Percentiles rank a stretch among this genome's conserved stretches.
Conservation (phyloP, 345 rosid genomes). For the Eucalyptus regnans region DNA sequence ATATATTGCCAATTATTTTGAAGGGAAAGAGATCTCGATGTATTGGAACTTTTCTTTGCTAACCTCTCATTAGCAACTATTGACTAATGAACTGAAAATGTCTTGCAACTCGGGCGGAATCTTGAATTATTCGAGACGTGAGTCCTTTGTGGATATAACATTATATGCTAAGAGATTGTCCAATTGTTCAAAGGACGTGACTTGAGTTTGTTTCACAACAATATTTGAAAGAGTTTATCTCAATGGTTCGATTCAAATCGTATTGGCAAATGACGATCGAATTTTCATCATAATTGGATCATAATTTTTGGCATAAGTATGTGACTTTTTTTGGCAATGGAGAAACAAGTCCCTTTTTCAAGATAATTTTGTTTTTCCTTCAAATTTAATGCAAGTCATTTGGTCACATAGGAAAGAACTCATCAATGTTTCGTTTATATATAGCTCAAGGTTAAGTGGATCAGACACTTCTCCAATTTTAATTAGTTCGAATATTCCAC, state of each 20-base stretch:
- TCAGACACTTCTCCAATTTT: background rate
- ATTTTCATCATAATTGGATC: background rate
- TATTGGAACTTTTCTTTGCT: background rate
- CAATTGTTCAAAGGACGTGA: background rate
- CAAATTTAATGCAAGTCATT: background rate
- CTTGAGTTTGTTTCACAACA: background rate
- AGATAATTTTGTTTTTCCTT: background rate
- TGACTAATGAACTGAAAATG: background rate
- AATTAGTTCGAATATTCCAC: background rate
- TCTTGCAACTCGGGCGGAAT: background rate
- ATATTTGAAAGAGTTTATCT: background rate
- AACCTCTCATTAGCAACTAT: background rate
- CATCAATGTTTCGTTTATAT: background rate
- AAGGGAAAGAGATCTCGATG: background rate
- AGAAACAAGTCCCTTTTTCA: background rate
- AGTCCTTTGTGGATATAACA: background rate
- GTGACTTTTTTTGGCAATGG: background rate
- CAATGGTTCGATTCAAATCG: background rate
- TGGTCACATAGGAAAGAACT: background rate
- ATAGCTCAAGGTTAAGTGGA: background rate
- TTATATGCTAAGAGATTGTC: background rate
- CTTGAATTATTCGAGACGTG: background rate
- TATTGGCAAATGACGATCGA: accelerated
- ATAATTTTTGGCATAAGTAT: background rate
- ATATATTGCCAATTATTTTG: background rate